Conservation (phyloP, 768 basidiomycete species). For the Megacollybia marginata region DNA sequence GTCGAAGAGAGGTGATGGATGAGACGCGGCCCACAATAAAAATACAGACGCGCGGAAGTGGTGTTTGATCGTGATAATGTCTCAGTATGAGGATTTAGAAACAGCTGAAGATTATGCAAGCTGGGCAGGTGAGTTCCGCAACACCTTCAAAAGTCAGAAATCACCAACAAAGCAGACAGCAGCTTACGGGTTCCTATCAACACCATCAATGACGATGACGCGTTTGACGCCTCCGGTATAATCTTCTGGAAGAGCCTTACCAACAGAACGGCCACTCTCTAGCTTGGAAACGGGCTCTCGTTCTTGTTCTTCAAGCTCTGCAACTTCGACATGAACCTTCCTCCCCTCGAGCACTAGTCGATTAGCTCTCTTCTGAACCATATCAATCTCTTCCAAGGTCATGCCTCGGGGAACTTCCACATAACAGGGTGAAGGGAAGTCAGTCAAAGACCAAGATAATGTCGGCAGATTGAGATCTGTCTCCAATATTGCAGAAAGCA, state of each 20-base stretch:
- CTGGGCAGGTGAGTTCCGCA: constrained; percentile 82
- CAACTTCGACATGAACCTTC: constrained; percentile 65
- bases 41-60: constrained; percentile 68
- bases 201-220: constrained; percentile 75
- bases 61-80: constrained; percentile 52
- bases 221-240: constrained; percentile 73
- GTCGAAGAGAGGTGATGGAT: constrained; percentile 52
- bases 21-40: constrained; percentile 76
- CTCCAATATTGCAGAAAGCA: constrained; percentile 77
- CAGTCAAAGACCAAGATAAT: constrained; percentile 75
- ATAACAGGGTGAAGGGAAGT: constrained; percentile 63
- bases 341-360: constrained; percentile 63
- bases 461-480: constrained; percentile 56
- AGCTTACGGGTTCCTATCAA: constrained; percentile 73
- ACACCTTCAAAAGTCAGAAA: constrained; percentile 37
- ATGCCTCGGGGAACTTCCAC: constrained; percentile 70
- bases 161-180: not conserved
- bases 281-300: constrained; percentile 25
- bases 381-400: constrained; percentile 50
- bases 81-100: constrained; percentile 65
- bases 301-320: constrained; percentile 45
- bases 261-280: constrained; percentile 42
- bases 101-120: constrained; percentile 64
- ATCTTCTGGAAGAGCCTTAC: constrained; percentile 59
- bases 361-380: constrained; percentile 60